Percentiles rank a stretch among this genome's conserved stretches.
Conservation (phyloP, 192 early-diverging fungal genomes). For the Polychytrium aggregatum region DNA sequence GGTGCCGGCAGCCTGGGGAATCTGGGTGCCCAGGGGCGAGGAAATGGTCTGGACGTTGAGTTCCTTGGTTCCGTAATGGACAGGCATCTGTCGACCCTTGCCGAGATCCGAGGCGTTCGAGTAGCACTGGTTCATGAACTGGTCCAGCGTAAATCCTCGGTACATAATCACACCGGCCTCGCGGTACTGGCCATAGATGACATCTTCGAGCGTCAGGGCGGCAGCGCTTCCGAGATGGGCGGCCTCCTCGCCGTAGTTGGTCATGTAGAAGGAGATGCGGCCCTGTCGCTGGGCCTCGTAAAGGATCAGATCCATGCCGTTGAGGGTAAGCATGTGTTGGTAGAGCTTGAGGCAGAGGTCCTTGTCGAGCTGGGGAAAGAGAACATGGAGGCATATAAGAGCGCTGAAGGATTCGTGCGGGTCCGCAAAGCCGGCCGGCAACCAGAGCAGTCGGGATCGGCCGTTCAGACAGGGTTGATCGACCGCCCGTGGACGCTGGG, state of each 20-base stretch:
- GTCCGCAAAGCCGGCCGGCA: too few relatives aligned
- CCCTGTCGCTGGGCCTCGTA: slow-evolving; percentile 99
- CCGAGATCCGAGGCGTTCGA: slow-evolving; percentile 77
- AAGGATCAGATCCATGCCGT: slow-evolving; percentile 86
- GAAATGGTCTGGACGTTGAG: slow-evolving; percentile 94
- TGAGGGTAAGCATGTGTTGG: slow-evolving; percentile 79
- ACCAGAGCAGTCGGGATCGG: too few relatives aligned
- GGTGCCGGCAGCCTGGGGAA: slow-evolving; percentile 94
- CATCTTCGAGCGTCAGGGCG: slow-evolving; percentile 72
- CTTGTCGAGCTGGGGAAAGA: slow-evolving; percentile 46
- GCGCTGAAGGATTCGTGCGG: too few relatives aligned
- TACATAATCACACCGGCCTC: slow-evolving; percentile 90
- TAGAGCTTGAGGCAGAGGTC: slow-evolving; percentile 75
- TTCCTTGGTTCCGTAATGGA: slow-evolving; percentile 83
- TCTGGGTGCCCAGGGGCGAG: slow-evolving; percentile 89
- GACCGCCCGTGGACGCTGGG: too few relatives aligned
- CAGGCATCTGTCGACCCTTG: slow-evolving; percentile 98
- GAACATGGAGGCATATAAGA: background rate
- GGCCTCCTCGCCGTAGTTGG: slow-evolving; percentile 96
- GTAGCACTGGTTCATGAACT: slow-evolving; percentile 97
- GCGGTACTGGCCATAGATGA: slow-evolving; percentile 95
- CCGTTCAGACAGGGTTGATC: too few relatives aligned
- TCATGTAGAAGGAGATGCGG: slow-evolving; percentile 98
- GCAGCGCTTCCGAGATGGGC: slow-evolving; percentile 80
- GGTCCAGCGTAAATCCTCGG: slow-evolving; percentile 85